Conservation (phyloP, 2,329 filamentous ascomycete genomes). For the Botryotinia calthae region DNA sequence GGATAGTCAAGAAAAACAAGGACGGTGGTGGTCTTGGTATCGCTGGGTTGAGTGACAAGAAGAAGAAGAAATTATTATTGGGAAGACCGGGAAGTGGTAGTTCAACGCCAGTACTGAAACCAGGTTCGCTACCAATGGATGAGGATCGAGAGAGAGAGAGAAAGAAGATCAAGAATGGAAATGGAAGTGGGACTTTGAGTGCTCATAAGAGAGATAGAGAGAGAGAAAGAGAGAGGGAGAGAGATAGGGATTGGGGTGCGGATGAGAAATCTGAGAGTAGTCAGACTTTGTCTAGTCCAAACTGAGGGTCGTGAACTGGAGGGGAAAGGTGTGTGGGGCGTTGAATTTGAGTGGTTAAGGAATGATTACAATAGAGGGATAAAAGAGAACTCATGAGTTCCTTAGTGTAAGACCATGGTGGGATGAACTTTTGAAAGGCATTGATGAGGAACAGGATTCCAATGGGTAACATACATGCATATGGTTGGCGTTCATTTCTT, state of each 20-base stretch:
- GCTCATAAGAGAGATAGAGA: slow-evolving; percentile 7
- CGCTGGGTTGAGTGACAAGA: slow-evolving; percentile 2
- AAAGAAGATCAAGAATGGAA: slow-evolving; percentile 17
- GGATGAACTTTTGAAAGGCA: not conserved
- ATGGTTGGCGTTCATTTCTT: slow-evolving; percentile 6
- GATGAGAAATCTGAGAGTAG: slow-evolving; percentile 19
- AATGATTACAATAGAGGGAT: not conserved
- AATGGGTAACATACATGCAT: slow-evolving; percentile 7
- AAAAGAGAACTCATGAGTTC: not conserved
- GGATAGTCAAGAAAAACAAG: slow-evolving; percentile 23
- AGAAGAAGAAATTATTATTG: slow-evolving; percentile 26
- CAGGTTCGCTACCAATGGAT: slow-evolving; percentile 16
- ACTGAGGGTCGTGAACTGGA: not conserved
- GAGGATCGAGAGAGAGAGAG: slow-evolving; percentile 9
- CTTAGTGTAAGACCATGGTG: slow-evolving; percentile 8
- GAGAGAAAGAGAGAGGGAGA: slow-evolving; percentile 1
- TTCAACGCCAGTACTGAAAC: slow-evolving; percentile 18
- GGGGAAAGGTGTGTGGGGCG: not conserved
- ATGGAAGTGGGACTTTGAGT: not conserved
- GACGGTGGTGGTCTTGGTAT: slow-evolving; percentile 12
- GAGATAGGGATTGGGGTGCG: slow-evolving; percentile 9
- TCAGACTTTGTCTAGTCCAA: slow-evolving; percentile 20
- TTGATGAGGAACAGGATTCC: slow-evolving; percentile 5
- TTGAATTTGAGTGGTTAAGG: not conserved
- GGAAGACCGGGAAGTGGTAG: slow-evolving; percentile 21